These are phyloP conservation scores for Huntiella abstrusa DNA, from an alignment of 2,329 filamentous ascomycete species.

Conservation along the genomic window DNA sequence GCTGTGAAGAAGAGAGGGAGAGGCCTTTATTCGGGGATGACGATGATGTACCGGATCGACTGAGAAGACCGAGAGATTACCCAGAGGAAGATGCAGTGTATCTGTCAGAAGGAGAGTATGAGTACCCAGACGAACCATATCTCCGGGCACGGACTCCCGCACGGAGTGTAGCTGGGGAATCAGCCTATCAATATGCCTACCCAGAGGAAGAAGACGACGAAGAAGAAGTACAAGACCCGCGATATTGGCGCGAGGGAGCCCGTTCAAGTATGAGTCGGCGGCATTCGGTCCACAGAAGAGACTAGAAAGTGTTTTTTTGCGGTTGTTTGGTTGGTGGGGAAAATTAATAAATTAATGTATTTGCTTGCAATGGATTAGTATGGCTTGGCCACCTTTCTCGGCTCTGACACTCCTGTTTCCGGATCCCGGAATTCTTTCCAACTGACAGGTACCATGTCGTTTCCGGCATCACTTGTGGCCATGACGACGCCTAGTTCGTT, in stretches of 20 bases:
- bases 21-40: not conserved
- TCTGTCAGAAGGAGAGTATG: not conserved
- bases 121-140: not conserved
- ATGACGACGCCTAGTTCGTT: slow-evolving; percentile 91
- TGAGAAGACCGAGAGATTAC: not conserved
- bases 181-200: not conserved
- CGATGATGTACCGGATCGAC: not conserved
- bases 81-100: not conserved
- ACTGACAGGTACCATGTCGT: slow-evolving; percentile 79
- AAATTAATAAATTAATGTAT: too few species aligned
- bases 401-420: slow-evolving; percentile 56
- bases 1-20: slow-evolving; percentile 2
- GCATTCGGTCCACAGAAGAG: too few species aligned
- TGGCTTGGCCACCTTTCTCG: slow-evolving; percentile 85
- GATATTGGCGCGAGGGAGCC: too few species aligned
- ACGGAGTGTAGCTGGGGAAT: not conserved
- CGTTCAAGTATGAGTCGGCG: too few species aligned
- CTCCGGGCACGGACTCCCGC: not conserved
- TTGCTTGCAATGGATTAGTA: slow-evolving; percentile 32
- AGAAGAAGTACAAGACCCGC: too few species aligned
- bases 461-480: slow-evolving; percentile 72
- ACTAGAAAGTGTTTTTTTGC: too few species aligned
- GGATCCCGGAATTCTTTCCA: slow-evolving; percentile 91
- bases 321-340: too few species aligned
- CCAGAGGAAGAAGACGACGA: not conserved